Percentiles rank a stretch among this genome's conserved stretches.
These are phyloP conservation scores for Mycena venus DNA, from an alignment of 768 basidiomycete genomes.

Conservation along the genomic window DNA sequence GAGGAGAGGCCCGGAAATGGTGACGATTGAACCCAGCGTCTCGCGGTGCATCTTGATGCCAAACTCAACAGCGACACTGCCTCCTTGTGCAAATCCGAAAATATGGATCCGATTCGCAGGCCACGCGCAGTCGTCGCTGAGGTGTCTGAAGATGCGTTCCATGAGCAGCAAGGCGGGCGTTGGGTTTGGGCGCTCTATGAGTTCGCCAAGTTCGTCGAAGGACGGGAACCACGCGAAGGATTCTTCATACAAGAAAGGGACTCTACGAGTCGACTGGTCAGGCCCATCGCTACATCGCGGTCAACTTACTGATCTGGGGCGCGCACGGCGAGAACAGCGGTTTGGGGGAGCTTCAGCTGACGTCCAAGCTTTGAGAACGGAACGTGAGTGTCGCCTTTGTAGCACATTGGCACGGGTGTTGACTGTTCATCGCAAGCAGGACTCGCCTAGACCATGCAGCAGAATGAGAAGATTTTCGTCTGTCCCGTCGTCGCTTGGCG, in stretches of 20 bases:
- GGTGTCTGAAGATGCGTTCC: conserved; percentile 63
- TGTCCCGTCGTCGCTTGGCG: conserved; percentile 83
- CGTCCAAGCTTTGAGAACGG: conserved; percentile 84
- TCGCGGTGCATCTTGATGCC: conserved; percentile 69
- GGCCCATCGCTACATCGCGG: background rate
- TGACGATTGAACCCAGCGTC: conserved; percentile 75
- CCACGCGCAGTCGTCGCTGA: conserved; percentile 77
- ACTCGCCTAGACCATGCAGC: conserved; percentile 87
- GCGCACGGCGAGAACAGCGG: conserved; percentile 84
- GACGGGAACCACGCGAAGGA: conserved; percentile 91
- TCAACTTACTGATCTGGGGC: conserved; percentile 77
- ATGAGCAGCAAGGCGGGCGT: conserved; percentile 74
- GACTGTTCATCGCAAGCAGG: background rate
- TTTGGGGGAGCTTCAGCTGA: conserved; percentile 88
- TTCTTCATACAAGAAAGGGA: conserved; percentile 84
- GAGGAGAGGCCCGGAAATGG: conserved; percentile 80
- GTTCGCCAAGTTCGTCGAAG: conserved; percentile 84
- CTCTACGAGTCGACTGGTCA: conserved; percentile 53
- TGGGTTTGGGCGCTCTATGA: conserved; percentile 80
- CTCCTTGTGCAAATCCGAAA: conserved; percentile 92
- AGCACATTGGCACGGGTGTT: background rate
- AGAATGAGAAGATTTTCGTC: conserved; percentile 90
- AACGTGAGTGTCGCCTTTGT: conserved; percentile 81
- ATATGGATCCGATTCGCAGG: conserved; percentile 78
- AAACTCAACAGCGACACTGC: conserved; percentile 80